These are phyloP conservation scores for Polygonum aviculare DNA, from an alignment of 148 eudicot species.

Conservation along the genomic window DNA sequence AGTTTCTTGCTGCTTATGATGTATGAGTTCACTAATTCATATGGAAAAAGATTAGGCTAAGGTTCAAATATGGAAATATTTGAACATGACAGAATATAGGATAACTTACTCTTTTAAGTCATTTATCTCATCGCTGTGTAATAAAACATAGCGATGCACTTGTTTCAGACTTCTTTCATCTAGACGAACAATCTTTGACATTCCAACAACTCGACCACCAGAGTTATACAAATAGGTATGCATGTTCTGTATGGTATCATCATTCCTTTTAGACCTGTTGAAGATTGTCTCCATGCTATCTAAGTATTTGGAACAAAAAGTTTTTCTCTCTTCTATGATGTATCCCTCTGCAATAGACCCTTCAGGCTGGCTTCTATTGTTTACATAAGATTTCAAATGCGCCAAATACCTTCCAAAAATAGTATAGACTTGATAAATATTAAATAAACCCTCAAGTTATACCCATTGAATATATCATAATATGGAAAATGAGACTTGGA, in stretches of 20 bases:
- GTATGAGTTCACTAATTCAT: neutral
- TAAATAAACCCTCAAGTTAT: too few species aligned
- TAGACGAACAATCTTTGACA: neutral
- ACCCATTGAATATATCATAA: too few species aligned
- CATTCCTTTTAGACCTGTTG: neutral
- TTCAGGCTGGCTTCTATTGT: too few species aligned
- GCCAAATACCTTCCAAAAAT: conserved; percentile 6
- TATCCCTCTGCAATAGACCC: too few species aligned
- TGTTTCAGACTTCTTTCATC: neutral
- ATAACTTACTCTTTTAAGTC: neutral
- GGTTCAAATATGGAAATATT: neutral
- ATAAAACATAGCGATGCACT: neutral
- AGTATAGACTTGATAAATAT: neutral
- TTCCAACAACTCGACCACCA: neutral
- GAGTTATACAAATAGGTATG: neutral
- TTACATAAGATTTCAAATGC: neutral
- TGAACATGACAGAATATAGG: neutral
- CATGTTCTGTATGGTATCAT: neutral
- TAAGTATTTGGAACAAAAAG: neutral
- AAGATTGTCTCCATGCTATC: neutral
- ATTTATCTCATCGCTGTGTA: neutral
- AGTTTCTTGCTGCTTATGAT: neutral
- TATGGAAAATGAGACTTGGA: too few species aligned
- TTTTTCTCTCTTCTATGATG: too few species aligned
- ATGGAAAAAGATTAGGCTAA: neutral